Percentiles rank a stretch among this genome's conserved stretches.
phyloP scores from a whole-genome alignment of 768 basidiomycete species.

The Roridomyces roridus region DNA sequence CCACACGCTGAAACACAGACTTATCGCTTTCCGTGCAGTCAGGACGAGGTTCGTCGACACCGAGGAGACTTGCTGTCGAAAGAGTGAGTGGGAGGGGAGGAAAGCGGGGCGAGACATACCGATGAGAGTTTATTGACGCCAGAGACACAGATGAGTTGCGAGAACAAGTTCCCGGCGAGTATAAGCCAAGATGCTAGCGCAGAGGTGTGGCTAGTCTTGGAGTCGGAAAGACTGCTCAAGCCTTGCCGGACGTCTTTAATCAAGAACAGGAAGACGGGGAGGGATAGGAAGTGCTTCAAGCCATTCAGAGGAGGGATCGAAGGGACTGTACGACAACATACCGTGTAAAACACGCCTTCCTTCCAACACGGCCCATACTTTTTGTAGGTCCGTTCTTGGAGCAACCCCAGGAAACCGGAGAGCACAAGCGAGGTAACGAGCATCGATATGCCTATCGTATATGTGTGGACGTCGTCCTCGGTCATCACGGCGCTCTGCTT shows the following conservation, averaged over 20 bases:
- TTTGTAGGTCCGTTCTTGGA: constrained; percentile 80
- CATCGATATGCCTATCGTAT: constrained; percentile 72
- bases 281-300: constrained; percentile 83
- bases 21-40: constrained; percentile 81
- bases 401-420: constrained; percentile 69
- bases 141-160: constrained; percentile 82
- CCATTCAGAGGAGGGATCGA: too few relatives aligned
- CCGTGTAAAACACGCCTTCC: constrained; percentile 86
- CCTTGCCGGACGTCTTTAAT: constrained; percentile 61
- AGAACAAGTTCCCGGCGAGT: constrained; percentile 66
- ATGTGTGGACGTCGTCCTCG: constrained; percentile 48
- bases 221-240: constrained; percentile 51
- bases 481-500: constrained; percentile 19
- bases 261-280: constrained; percentile 78
- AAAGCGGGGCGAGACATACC: constrained; percentile 49
- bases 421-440: constrained; percentile 70
- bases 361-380: constrained; percentile 82
- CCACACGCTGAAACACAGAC: constrained; percentile 83
- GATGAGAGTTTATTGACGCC: constrained; percentile 85
- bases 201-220: constrained; percentile 33
- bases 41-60: constrained; percentile 84
- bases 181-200: constrained; percentile 57
- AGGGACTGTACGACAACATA: constrained; percentile 36
- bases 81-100: constrained; percentile 8
- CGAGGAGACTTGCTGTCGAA: constrained; percentile 68